Evolutionary conservation across 306 rosid species (phyloP), one percentile per base, ranked within the genome.

Genomic region (Quercus robur): DNA sequence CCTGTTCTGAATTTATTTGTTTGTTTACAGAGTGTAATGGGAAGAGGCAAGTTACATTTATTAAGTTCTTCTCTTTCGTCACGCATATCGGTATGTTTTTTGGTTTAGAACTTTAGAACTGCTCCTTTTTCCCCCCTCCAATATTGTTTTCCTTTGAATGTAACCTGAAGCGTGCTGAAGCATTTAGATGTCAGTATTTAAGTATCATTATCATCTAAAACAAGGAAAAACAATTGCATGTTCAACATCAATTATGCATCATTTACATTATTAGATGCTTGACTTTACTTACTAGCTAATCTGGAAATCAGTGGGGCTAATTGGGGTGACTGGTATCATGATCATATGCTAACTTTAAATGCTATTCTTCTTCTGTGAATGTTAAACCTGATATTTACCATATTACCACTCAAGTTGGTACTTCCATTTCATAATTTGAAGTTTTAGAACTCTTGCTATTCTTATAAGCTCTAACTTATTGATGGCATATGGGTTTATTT

Each of bases 21-120:
- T 84, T 84, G 58, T 84, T 83, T 83, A 56, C 90, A 93, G 97
- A 76, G 82, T 77, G 81, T 81, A 33, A 38, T 56, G 15, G 85
- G 84, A 69, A 74, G 88, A 75, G 73, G 85, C 71, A 86, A 78
- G 81, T 78, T 81, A 63, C 83, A 81, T 72, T 70, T 81, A 62
- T 81, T 41, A 56, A 77, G 76, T 63, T 51, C 88, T 69, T 33
- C 87, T 70, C 81, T 86, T 73, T 81, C 88, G 6, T 87, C 84
- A 44, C 84, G 73, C 14, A 70, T 83, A 77, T 87, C 33, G 82
- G 97, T 93, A 82, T 76, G 84, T 52, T 73, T 69, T 66, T 62
- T 71, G 21, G 73, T 26, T 83, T 85, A 74, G 77, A 56, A 18
- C 18, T 59, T 77, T 61, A 71, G 70, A 28, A 19, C 14, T 75